Evolutionary conservation across 129 eudicot species (phyloP).

Genomic region (Artemisia tridentata): DNA sequence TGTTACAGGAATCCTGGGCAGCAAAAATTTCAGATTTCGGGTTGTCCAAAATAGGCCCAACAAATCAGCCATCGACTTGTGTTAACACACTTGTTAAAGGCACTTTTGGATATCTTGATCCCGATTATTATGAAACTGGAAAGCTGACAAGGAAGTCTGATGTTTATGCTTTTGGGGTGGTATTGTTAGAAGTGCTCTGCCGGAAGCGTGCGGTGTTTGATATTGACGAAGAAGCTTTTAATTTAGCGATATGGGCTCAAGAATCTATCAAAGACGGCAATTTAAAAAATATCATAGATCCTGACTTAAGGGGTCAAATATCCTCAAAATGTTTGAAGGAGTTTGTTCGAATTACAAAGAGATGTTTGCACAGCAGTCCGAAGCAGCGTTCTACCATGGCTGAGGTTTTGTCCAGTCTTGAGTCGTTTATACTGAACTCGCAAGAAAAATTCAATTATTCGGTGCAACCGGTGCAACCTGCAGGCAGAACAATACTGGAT

Average conservation of each 20-base stretch:
- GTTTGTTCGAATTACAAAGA: constrained; percentile 20
- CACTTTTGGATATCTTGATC: constrained; percentile 10
- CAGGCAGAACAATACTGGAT: constrained; percentile 4
- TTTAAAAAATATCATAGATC: constrained; percentile 13
- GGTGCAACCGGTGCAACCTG: constrained; percentile 12
- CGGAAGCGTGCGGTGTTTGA: constrained; percentile 42
- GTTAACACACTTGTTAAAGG: constrained; percentile 43
- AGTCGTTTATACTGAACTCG: not conserved
- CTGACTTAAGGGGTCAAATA: constrained; percentile 23
- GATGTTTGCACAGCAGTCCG: constrained; percentile 26
- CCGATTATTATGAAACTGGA: constrained; percentile 9
- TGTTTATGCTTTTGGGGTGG: constrained; percentile 38
- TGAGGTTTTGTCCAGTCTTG: constrained; percentile 13
- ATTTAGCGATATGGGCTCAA: constrained; percentile 6
- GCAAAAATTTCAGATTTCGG: constrained; percentile 4
- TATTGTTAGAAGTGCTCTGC: constrained; percentile 44
- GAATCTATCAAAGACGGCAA: constrained; percentile 18
- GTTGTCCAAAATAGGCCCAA: constrained; percentile 11
- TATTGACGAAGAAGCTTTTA: not conserved
- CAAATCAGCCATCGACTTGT: constrained; percentile 19
- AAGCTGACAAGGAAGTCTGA: constrained; percentile 21
- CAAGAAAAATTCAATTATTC: constrained; percentile 4
- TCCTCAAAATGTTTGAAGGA: constrained; percentile 22
- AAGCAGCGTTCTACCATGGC: constrained; percentile 21
- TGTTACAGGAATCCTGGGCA: not conserved